Percentiles rank a stretch among this genome's conserved stretches.
Conservation (phyloP, 371 early-diverging fungal species). For the Amoeboaphelidium occidentale region DNA sequence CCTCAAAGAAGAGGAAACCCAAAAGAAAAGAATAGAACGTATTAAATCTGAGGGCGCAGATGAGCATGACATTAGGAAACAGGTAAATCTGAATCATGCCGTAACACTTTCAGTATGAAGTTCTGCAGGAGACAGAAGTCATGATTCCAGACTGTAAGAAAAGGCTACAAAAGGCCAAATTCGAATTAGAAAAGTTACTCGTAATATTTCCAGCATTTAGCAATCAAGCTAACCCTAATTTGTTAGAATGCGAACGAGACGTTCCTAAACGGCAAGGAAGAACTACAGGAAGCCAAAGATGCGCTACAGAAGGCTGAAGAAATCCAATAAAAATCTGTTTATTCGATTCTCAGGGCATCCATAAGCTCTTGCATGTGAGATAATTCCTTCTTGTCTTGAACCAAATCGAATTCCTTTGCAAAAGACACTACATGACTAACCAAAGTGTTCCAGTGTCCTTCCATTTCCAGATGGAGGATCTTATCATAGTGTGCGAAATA, state of each 20-base stretch:
- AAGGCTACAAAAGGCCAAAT: constrained; percentile 27
- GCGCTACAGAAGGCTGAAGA: too few relatives aligned
- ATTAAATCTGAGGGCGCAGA: constrained; percentile 28
- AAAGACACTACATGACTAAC: constrained; percentile 83
- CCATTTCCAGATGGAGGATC: constrained; percentile 47
- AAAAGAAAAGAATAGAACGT: constrained; percentile 36
- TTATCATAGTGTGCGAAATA: constrained; percentile 76
- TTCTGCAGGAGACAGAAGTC: constrained; percentile 36
- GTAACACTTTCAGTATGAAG: constrained; percentile 25
- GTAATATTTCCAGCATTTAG: constrained; percentile 2
- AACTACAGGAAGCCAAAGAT: too few relatives aligned
- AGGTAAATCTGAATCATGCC: constrained; percentile 14
- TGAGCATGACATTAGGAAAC: constrained; percentile 37
- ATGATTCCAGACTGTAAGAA: constrained; percentile 48
- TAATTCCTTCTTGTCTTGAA: constrained; percentile 75
- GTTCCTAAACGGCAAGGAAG: too few relatives aligned
- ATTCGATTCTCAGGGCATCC: too few relatives aligned
- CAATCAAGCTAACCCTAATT: too few relatives aligned
- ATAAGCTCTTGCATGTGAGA: constrained; percentile 55
- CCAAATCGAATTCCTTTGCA: constrained; percentile 61
- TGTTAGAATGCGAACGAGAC: too few relatives aligned
- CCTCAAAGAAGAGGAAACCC: constrained; percentile 26
- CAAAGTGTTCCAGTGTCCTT: constrained; percentile 74
- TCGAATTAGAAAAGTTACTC: constrained; percentile 22
- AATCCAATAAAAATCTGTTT: too few relatives aligned